Percentiles rank a stretch among this genome's conserved stretches.
Conservation (phyloP, 2,329 filamentous ascomycete species). For the Nannizzia gypsea region DNA sequence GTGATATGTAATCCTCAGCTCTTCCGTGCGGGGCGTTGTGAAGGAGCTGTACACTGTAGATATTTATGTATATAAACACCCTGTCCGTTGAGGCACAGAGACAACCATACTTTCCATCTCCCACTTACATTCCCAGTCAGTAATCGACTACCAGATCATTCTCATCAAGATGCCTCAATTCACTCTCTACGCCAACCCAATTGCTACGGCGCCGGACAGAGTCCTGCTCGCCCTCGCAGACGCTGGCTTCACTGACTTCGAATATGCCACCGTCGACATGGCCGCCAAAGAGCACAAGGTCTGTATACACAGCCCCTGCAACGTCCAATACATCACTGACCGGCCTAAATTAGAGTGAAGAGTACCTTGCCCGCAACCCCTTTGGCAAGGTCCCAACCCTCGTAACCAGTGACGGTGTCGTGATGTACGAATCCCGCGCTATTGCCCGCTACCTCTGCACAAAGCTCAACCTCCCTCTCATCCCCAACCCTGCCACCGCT, state of each 20-base stretch:
- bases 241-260: constrained; percentile 35
- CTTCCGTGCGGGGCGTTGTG: neutral
- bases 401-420: constrained; percentile 32
- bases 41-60: no score
- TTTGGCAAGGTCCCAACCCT: constrained; percentile 35
- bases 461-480: constrained; percentile 36
- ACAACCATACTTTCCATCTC: neutral
- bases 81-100: neutral
- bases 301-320: neutral
- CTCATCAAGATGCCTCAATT: constrained; percentile 17
- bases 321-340: neutral
- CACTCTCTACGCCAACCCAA: constrained; percentile 32
- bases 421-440: constrained; percentile 37
- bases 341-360: constrained; percentile 17
- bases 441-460: constrained; percentile 39
- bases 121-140: no score
- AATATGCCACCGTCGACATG: constrained; percentile 32
- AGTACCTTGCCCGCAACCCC: constrained; percentile 23
- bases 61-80: neutral
- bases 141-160: neutral
- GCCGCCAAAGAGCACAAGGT: constrained; percentile 35
- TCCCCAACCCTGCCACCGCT: constrained; percentile 29
- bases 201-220: constrained; percentile 35
- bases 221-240: constrained; percentile 36
- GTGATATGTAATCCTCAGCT: neutral